Base-by-base conservation (phyloP, 495 filamentous ascomycete species). In the Usnea hakonensis region DNA sequence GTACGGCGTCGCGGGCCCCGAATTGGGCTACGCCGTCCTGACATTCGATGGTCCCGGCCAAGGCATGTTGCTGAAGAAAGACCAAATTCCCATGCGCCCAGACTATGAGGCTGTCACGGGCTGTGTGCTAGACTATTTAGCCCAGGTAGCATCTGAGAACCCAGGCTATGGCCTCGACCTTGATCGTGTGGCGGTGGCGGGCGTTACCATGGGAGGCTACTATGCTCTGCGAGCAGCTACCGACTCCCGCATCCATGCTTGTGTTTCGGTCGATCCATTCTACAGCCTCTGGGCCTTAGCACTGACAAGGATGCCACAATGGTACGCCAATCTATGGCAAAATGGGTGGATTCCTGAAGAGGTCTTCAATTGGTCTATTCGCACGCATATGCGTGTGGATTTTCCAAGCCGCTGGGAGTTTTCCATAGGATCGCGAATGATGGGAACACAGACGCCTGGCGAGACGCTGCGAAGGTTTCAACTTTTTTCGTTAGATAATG, bases 41-140 rank as follows among this genome's bases (percentile, higher is more conserved):
- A 57, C 16, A 19, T 57, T 57, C 14, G 55, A 83, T 1, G 80
- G 79, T 0, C 81, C 81, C 0, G 80, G 81, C 0, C 81, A 84
- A 58, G 80, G 80, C 0, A 54, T 78, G 1, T 46, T 70, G 0
- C 67, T 80, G 0, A 66, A 70, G 0, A 62, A 66, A 0, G 44
- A 78, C 43, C 63, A 64, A 10, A 3, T 72, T 1, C 33, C 13
- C 2, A 66, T 83, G 68, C 73, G 55, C 11, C 36, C 55, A 17
- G 55, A 43, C 40, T 43, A 19, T 16, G 40, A 43, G 17, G 1
- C 4, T 19, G 40, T 43, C 16, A 3, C 2, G 1, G 13, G 4
- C 3, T 4, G 5, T 4, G 40, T 43, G 3, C 16, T 43, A 4
- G 40, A 43, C 8, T n/a, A 17, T 9, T 17, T 57, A 3, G n/a